Base-by-base conservation (phyloP, 2,329 filamentous ascomycete genomes). In the Penicillium sp. region DNA sequence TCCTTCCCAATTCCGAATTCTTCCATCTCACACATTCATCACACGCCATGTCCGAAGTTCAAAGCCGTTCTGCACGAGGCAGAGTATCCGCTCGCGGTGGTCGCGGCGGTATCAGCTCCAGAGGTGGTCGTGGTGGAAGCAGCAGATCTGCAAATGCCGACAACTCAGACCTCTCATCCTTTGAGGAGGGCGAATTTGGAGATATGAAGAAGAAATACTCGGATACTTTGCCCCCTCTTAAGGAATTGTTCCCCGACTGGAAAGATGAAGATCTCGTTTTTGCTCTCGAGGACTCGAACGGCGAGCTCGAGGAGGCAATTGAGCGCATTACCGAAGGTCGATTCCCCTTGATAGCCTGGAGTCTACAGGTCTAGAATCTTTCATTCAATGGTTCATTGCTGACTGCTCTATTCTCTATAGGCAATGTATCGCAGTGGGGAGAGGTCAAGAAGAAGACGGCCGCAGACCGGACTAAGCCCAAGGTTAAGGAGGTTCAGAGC, bases 171-270 rank as follows among this genome's bases (percentile, higher is more conserved):
- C 66, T 76, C 80, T 65, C 77, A 75, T 57, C 81, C 60, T 81
- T 87, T 57, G 83, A 86, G 67, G 91, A 97, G 71, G 88, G 89
- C 71, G 91, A 96, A 73, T 81, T 97, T 60, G 88, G 87, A 67
- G 84, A 95, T 74, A 83, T 97, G 69, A 95, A 95, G 81, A 90
- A 89, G 78, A 84, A 88, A 71, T 93, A 95, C 69, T 81, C 87
- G 65, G 77, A 78, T 66, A 88, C 92, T 75, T 81, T 95, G 63
- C 78, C 79, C 55, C 83, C 86, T 65, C 84, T 98, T 70, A 90
- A 89, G 76, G 91, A 95, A 72, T 85, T 97, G 76, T 96, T 95
- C 77, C 84, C 89, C 52, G 87, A 90, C 72, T 97, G 92, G 93
- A 92, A 90, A 62, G 89, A 95, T 66, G 89, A 91, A 71, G 92